phyloP scores from a whole-genome alignment of 2,329 filamentous ascomycete species.

The Trichoderma sp. region DNA sequence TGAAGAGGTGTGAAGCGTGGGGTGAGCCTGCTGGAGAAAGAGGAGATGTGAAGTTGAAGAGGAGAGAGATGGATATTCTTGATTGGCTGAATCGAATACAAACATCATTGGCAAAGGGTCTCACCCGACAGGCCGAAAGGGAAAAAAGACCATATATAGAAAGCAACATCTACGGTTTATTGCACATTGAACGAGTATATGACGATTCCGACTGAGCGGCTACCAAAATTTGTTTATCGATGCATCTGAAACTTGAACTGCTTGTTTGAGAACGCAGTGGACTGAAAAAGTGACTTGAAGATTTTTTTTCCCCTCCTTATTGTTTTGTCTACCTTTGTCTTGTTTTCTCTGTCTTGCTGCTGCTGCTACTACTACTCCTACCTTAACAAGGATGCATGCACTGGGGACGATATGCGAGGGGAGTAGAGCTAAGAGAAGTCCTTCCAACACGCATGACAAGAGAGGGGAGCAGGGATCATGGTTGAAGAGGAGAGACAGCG shows the following conservation, averaged over 20 bases:
- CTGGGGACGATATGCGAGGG: background rate
- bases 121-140: background rate
- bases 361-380: background rate
- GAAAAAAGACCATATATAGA: slow-evolving; percentile 15
- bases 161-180: slow-evolving; percentile 26
- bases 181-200: slow-evolving; percentile 24
- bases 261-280: background rate
- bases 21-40: background rate
- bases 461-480: background rate
- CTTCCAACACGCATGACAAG: background rate
- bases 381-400: background rate
- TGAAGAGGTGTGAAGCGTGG: slow-evolving; percentile 55
- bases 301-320: background rate
- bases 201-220: slow-evolving; percentile 20
- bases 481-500: background rate
- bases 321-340: background rate
- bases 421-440: background rate
- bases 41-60: background rate
- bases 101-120: background rate
- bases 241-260: background rate
- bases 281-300: background rate
- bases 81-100: background rate
- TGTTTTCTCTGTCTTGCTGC: background rate
- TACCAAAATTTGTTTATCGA: slow-evolving; percentile 8
- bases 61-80: background rate